These are phyloP conservation scores for Tetragonia tetragonoides DNA, from an alignment of 148 eudicot genomes.

Conservation along the genomic window DNA sequence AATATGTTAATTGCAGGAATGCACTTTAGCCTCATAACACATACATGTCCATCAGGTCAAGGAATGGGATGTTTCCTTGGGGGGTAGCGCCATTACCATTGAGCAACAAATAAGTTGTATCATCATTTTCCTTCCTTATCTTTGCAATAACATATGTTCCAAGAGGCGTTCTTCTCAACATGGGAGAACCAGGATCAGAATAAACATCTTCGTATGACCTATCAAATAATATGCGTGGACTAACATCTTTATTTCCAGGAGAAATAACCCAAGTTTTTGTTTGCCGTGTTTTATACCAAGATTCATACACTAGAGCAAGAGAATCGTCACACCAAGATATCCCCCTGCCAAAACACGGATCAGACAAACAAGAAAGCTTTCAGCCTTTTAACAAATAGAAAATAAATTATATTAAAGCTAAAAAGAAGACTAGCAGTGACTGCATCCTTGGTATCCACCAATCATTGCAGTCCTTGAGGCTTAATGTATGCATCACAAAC, in stretches of 20 bases:
- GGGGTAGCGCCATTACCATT: constrained; percentile 96
- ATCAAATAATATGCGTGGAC: constrained; percentile 81
- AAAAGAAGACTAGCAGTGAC: background rate
- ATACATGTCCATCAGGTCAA: constrained; percentile 90
- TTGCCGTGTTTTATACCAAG: constrained; percentile 90
- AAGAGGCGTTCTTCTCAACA: constrained; percentile 72
- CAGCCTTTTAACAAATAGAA: constrained; percentile 6
- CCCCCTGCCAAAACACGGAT: constrained; percentile 48
- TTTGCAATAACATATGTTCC: constrained; percentile 86
- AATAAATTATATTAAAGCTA: background rate
- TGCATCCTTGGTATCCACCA: background rate
- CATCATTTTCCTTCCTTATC: constrained; percentile 65
- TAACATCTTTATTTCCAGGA: constrained; percentile 63
- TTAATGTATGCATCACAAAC: background rate
- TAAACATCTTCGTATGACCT: constrained; percentile 95
- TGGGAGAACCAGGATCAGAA: constrained; percentile 98
- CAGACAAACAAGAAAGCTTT: background rate
- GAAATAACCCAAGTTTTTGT: constrained; percentile 84
- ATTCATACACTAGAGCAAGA: constrained; percentile 89
- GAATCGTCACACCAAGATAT: constrained; percentile 94
- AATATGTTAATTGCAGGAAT: constrained; percentile 1
- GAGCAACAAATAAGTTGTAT: constrained; percentile 61
- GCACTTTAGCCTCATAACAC: constrained; percentile 26
- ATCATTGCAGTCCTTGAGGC: background rate
- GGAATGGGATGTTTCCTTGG: constrained; percentile 85